Percentiles rank a stretch among this genome's conserved stretches.
phyloP scores from a whole-genome alignment of 2,329 filamentous ascomycete species.

The Zymoseptoria brevis region DNA sequence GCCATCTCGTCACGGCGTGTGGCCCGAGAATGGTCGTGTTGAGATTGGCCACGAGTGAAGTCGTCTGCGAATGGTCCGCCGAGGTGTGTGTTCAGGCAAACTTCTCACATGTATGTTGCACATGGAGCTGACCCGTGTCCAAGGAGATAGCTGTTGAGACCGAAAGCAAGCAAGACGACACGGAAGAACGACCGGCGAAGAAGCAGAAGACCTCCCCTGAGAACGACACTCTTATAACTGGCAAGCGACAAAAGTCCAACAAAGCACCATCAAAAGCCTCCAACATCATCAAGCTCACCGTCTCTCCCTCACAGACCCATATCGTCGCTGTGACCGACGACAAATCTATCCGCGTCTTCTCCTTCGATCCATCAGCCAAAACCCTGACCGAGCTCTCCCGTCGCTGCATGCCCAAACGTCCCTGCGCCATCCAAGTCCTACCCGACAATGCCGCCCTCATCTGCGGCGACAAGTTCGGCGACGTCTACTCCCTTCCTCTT shows the following conservation, averaged over 20 bases:
- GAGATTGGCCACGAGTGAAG: constrained; percentile 48
- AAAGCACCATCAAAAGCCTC: constrained; percentile 34
- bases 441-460: constrained; percentile 65
- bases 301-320: constrained; percentile 57
- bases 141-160: not conserved
- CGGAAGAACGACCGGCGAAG: constrained; percentile 22
- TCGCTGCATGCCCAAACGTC: constrained; percentile 83
- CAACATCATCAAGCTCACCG: constrained; percentile 61
- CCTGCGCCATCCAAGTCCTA: constrained; percentile 65
- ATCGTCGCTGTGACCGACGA: constrained; percentile 79
- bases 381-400: constrained; percentile 60
- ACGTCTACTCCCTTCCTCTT: constrained; percentile 83
- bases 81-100: not conserved
- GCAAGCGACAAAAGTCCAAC: not conserved
- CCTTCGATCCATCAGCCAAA: not conserved
- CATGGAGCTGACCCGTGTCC: not conserved
- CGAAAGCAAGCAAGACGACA: constrained; percentile 7
- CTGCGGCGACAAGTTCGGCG: constrained; percentile 89
- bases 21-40: constrained; percentile 66
- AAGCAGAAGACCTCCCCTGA: constrained; percentile 29
- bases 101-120: not conserved
- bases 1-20: constrained; percentile 63
- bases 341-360: constrained; percentile 80
- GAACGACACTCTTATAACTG: constrained; percentile 22
- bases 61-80: constrained; percentile 55